Percentiles rank a stretch among this genome's conserved stretches.
phyloP scores from a whole-genome alignment of 2,329 filamentous ascomycete genomes.

The Paracamarosporium sp. region DNA sequence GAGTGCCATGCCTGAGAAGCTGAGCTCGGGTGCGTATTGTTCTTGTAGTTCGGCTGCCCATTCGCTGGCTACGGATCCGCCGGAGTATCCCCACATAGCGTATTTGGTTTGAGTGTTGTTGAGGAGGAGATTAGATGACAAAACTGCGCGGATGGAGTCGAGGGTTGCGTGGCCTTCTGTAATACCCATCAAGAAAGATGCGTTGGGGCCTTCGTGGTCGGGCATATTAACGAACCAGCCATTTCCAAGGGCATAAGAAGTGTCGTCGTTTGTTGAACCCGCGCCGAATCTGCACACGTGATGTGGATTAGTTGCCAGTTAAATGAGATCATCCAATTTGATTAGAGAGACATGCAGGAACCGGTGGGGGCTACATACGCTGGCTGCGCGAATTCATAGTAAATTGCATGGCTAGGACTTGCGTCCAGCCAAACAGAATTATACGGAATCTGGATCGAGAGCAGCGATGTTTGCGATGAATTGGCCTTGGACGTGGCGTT shows the following conservation, averaged over 20 bases:
- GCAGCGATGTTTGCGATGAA: slow-evolving; percentile 8
- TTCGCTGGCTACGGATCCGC: slow-evolving; percentile 29
- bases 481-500: slow-evolving; percentile 1
- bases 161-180: slow-evolving; percentile 31
- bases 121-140: slow-evolving; percentile 15
- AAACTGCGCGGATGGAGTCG: slow-evolving; percentile 31
- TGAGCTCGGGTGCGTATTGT: slow-evolving; percentile 34
- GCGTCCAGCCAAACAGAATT: slow-evolving; percentile 19
- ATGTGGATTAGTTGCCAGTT: neutral
- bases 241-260: slow-evolving; percentile 20
- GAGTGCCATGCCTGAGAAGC: slow-evolving; percentile 35
- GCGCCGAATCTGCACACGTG: neutral
- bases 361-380: neutral
- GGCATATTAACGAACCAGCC: slow-evolving; percentile 29
- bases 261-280: slow-evolving; percentile 5
- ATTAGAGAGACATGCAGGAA: too few species aligned
- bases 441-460: slow-evolving; percentile 25
- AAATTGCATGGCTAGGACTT: slow-evolving; percentile 18
- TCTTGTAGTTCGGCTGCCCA: slow-evolving; percentile 33
- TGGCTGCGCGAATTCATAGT: slow-evolving; percentile 6
- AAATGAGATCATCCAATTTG: too few species aligned
- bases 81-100: slow-evolving; percentile 31
- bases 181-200: slow-evolving; percentile 28
- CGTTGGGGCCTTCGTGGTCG: slow-evolving; percentile 33
- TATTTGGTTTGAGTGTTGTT: slow-evolving; percentile 1